These are phyloP conservation scores for Eremothecium sinecaudum DNA, from an alignment of 1,139 yeast species.

Conservation along the genomic window DNA sequence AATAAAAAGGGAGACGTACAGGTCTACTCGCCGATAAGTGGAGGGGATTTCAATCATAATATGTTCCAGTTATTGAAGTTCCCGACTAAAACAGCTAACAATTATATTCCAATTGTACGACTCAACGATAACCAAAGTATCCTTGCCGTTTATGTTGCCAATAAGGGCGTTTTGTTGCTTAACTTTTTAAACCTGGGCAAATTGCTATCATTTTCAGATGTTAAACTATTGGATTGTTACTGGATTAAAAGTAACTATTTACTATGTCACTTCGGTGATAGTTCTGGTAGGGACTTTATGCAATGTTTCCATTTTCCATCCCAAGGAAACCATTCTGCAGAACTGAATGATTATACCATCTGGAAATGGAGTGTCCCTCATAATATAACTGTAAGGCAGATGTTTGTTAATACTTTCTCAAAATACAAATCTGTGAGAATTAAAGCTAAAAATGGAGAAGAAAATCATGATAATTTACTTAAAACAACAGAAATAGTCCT, in stretches of 20 bases:
- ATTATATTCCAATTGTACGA: conserved; percentile 19
- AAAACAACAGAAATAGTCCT: conserved; percentile 27
- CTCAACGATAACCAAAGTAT: conserved; percentile 21
- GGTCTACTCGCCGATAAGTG: conserved; percentile 23
- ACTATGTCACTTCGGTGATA: conserved; percentile 20
- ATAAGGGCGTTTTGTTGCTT: conserved; percentile 25
- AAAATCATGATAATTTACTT: conserved; percentile 16
- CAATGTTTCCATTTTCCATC: conserved; percentile 24
- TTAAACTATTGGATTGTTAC: conserved; percentile 21
- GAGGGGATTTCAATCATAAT: conserved; percentile 14
- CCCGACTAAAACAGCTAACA: conserved; percentile 28
- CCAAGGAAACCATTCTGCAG: conserved; percentile 13
- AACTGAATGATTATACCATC: conserved; percentile 17
- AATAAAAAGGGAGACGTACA: conserved; percentile 23
- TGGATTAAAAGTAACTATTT: conserved; percentile 30
- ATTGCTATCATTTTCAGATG: conserved; percentile 25
- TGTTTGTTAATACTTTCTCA: conserved; percentile 22
- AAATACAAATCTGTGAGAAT: conserved; percentile 21
- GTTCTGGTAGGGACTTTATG: conserved; percentile 17
- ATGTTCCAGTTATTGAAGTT: conserved; percentile 22
- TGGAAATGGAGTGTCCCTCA: conserved; percentile 25
- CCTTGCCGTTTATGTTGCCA: conserved; percentile 24
- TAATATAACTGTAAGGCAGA: conserved; percentile 8
- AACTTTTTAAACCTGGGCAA: conserved; percentile 22
- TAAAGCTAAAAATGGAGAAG: conserved; percentile 15